phyloP scores from a whole-genome alignment of 2,329 filamentous ascomycete species.

The Orbilia ellipsospora region DNA sequence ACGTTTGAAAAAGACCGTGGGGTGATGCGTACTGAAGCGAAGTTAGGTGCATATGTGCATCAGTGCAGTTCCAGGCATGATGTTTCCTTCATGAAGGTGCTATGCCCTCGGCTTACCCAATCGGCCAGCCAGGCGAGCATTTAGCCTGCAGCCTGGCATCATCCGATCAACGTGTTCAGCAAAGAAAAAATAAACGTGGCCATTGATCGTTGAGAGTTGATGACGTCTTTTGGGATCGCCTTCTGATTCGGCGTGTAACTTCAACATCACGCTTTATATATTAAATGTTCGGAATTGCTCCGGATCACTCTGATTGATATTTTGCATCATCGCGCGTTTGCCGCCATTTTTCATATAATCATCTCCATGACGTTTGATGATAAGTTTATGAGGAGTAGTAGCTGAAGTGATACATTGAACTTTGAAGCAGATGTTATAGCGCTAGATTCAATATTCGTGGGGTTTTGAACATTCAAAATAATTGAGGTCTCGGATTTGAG shows the following conservation, averaged over 20 bases:
- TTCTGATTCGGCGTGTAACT: slow-evolving; percentile 12
- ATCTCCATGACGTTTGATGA: too few relatives aligned
- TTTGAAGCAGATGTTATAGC: too few relatives aligned
- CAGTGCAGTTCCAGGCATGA: slow-evolving; percentile 25
- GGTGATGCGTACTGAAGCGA: slow-evolving; percentile 25
- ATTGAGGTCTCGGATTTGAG: slow-evolving; percentile 30
- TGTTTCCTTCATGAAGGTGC: slow-evolving; percentile 19
- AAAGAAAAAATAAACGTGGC: slow-evolving; percentile 42
- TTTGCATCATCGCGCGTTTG: slow-evolving; percentile 5
- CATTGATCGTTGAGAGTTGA: slow-evolving; percentile 45
- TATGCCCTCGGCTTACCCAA: slow-evolving; percentile 3
- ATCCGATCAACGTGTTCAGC: slow-evolving; percentile 50
- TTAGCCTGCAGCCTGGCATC: slow-evolving; percentile 30
- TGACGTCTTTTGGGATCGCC: slow-evolving; percentile 39
- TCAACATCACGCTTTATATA: neutral
- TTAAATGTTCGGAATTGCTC: neutral
- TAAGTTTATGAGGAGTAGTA: too few relatives aligned
- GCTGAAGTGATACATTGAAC: too few relatives aligned
- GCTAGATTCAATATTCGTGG: neutral
- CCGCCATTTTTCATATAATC: slow-evolving; percentile 2
- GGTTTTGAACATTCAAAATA: neutral
- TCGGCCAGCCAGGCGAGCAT: slow-evolving; percentile 28
- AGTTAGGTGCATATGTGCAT: slow-evolving; percentile 22
- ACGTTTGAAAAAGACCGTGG: slow-evolving; percentile 16
- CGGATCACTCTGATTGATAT: neutral